Evolutionary conservation across 257 asterid species (phyloP).

Genomic region (Fraxinus cuspidata): DNA sequence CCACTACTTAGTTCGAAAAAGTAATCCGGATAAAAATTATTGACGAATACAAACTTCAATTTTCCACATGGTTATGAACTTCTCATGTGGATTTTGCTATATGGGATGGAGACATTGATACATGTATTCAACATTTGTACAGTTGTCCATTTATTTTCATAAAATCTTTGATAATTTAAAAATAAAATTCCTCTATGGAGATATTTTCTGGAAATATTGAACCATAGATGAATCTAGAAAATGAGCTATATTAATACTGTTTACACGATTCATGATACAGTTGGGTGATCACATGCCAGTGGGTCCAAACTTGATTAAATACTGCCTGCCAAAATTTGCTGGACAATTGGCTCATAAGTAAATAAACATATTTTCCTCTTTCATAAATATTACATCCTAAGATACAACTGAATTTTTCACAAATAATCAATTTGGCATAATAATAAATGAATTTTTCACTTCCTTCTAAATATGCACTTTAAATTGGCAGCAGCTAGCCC

Average conservation of each 20-base stretch:
- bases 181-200: background rate
- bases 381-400: too few species aligned
- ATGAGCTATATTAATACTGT: constrained; percentile 5
- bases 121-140: constrained; percentile 22
- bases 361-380: too few species aligned
- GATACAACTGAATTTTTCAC: too few species aligned
- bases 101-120: constrained; percentile 44
- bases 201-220: too few species aligned
- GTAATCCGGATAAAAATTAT: too few species aligned
- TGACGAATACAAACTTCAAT: too few species aligned
- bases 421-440: too few species aligned
- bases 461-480: background rate
- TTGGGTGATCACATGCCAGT: constrained; percentile 55
- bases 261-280: constrained; percentile 29
- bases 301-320: constrained; percentile 32
- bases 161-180: background rate
- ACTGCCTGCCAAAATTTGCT: constrained; percentile 19
- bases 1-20: too few species aligned
- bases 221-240: too few species aligned
- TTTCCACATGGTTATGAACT: background rate
- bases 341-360: background rate
- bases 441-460: background rate
- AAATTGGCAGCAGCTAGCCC: too few species aligned
- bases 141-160: constrained; percentile 28
- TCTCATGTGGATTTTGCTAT: constrained; percentile 30